phyloP scores from a whole-genome alignment of 2,329 filamentous ascomycete genomes.

The Zymoseptoria passerinii region DNA sequence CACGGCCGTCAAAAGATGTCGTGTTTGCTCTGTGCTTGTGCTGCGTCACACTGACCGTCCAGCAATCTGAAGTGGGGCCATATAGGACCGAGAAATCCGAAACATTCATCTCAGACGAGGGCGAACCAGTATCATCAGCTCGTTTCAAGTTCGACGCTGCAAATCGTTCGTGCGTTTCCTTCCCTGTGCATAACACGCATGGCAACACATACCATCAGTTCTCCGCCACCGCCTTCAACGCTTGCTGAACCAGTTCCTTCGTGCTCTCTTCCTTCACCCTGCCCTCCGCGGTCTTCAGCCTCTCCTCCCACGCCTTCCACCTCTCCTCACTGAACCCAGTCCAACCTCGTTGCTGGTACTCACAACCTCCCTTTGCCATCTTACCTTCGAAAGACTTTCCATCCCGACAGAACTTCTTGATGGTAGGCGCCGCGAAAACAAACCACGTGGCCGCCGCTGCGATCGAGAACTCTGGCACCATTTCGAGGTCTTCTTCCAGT shows the following conservation, averaged over 20 bases:
- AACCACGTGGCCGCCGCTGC: slow-evolving; percentile 26
- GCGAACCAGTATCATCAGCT: neutral
- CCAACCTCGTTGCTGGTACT: slow-evolving; percentile 20
- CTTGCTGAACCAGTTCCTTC: slow-evolving; percentile 14
- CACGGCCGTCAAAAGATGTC: neutral
- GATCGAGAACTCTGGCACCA: slow-evolving; percentile 15
- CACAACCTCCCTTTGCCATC: slow-evolving; percentile 21
- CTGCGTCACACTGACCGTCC: neutral
- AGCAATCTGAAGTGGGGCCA: no score
- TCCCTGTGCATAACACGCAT: neutral
- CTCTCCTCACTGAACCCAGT: slow-evolving; percentile 22
- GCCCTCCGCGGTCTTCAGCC: slow-evolving; percentile 8
- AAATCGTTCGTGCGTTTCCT: neutral
- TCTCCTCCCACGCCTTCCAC: slow-evolving; percentile 23
- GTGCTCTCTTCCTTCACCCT: slow-evolving; percentile 9
- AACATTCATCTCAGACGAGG: neutral
- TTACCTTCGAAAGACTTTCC: slow-evolving; percentile 26
- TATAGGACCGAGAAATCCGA: no score
- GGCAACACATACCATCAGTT: neutral
- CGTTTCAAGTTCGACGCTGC: neutral
- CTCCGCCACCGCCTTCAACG: slow-evolving; percentile 8
- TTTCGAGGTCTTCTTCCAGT: slow-evolving; percentile 20
- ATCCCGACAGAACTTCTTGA: slow-evolving; percentile 16
- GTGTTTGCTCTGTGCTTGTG: neutral
- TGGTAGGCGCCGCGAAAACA: slow-evolving; percentile 20